Evolutionary conservation across 2,329 filamentous ascomycete genomes (phyloP).

Genomic region (Fonsecaea multimorphosa): DNA sequence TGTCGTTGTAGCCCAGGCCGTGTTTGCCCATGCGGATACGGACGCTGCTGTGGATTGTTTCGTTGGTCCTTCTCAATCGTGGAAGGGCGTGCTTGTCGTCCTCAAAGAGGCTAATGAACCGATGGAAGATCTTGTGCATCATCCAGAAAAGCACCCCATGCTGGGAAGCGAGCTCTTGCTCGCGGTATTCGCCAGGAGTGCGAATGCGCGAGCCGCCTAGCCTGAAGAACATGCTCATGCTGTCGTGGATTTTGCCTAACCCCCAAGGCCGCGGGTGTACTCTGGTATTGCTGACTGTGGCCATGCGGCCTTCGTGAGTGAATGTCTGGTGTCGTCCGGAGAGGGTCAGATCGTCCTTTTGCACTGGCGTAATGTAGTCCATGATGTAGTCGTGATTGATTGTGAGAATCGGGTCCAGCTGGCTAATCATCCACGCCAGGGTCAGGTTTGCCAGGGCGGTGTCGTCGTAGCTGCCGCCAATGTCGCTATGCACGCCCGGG

Average conservation of each 20-base stretch:
- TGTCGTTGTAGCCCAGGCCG: constrained; percentile 59
- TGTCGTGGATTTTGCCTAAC: constrained; percentile 40
- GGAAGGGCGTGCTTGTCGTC: constrained; percentile 14
- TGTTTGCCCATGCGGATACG: constrained; percentile 60
- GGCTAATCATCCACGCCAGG: constrained; percentile 59
- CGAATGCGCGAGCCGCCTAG: constrained; percentile 36
- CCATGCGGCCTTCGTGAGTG: constrained; percentile 18
- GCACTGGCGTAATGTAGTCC: constrained; percentile 27
- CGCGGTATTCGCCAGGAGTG: constrained; percentile 40
- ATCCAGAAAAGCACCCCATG: constrained; percentile 35
- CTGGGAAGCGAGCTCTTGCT: constrained; percentile 31
- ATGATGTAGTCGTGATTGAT: constrained; percentile 38
- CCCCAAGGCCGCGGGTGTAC: constrained; percentile 36
- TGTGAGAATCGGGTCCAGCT: constrained; percentile 43
- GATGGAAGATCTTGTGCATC: constrained; percentile 23
- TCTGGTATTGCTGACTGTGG: constrained; percentile 26
- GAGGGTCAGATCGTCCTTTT: constrained; percentile 17
- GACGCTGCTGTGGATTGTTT: constrained; percentile 62
- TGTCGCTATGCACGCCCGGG: constrained; percentile 56
- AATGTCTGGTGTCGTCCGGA: constrained; percentile 19
- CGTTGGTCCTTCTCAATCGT: constrained; percentile 59
- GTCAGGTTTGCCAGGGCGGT: constrained; percentile 57
- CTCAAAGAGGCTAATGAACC: constrained; percentile 9
- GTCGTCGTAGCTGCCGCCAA: constrained; percentile 56
- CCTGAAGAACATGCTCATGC: constrained; percentile 36